Evolutionary conservation across 2,329 filamentous ascomycete genomes (phyloP).

Genomic region (Beauveria brongniartii): DNA sequence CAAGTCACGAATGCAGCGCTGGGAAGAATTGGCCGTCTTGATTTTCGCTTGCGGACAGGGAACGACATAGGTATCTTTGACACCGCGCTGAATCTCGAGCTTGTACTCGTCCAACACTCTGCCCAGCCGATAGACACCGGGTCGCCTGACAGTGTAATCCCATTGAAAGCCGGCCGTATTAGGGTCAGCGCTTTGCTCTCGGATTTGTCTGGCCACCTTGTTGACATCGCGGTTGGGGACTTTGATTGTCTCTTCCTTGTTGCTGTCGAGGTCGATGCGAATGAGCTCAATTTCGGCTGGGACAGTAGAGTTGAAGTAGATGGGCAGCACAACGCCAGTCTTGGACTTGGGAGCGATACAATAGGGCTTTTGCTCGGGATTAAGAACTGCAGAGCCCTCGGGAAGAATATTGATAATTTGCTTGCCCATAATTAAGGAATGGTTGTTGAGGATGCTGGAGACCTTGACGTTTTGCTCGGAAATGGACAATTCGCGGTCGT

Average conservation of each 20-base stretch:
- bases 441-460: conserved; percentile 79
- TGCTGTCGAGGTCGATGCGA: conserved; percentile 76
- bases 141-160: conserved; percentile 70
- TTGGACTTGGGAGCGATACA: conserved; percentile 63
- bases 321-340: conserved; percentile 60
- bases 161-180: conserved; percentile 56
- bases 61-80: conserved; percentile 75
- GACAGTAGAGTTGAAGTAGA: conserved; percentile 88
- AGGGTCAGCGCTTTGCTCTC: conserved; percentile 58
- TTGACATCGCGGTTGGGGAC: conserved; percentile 67
- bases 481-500: conserved; percentile 86
- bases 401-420: conserved; percentile 97
- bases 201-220: conserved; percentile 60
- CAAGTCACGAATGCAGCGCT: conserved; percentile 78
- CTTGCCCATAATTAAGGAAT: conserved; percentile 87
- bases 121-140: conserved; percentile 76
- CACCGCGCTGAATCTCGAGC: conserved; percentile 74
- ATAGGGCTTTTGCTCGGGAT: conserved; percentile 71
- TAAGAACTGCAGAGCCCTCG: conserved; percentile 87
- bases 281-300: conserved; percentile 85
- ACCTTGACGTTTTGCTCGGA: conserved; percentile 91
- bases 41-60: conserved; percentile 75
- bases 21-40: conserved; percentile 49
- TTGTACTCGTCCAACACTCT: conserved; percentile 90
- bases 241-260: conserved; percentile 69